Conservation (phyloP, 2,329 filamentous ascomycete species). For the Colletotrichum horii region DNA sequence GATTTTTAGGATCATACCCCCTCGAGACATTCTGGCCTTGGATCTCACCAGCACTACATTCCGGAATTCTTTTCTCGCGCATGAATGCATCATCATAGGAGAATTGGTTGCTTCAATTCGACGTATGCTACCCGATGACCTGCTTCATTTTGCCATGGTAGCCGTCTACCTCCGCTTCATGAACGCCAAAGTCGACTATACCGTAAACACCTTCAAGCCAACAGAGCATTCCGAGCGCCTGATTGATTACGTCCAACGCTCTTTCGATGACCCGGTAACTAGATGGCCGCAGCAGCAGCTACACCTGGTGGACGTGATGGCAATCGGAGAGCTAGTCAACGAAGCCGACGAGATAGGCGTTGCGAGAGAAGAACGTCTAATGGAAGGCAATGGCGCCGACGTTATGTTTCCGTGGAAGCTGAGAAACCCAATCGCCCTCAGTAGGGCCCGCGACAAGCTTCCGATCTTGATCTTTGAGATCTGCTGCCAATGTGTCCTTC, state of each 20-base stretch:
- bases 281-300: not conserved
- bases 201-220: not conserved
- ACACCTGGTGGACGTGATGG: not conserved
- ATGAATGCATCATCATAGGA: not conserved
- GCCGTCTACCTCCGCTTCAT: not conserved
- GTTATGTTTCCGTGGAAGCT: not conserved
- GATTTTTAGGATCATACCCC: not conserved
- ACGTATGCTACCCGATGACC: not conserved
- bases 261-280: not conserved
- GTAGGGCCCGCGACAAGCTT: not conserved
- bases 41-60: not conserved
- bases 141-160: not conserved
- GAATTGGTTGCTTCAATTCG: not conserved
- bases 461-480: not conserved
- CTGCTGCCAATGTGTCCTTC: not conserved
- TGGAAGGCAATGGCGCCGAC: not conserved
- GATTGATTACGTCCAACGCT: not conserved
- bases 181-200: not conserved
- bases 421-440: not conserved
- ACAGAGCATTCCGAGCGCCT: not conserved
- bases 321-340: not conserved
- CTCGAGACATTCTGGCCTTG: not conserved
- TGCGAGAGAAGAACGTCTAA: not conserved
- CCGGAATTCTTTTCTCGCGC: not conserved
- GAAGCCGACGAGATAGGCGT: not conserved